Base-by-base conservation (phyloP, 1,284 basidiomycete genomes). In the Tylopilus sp. region DNA sequence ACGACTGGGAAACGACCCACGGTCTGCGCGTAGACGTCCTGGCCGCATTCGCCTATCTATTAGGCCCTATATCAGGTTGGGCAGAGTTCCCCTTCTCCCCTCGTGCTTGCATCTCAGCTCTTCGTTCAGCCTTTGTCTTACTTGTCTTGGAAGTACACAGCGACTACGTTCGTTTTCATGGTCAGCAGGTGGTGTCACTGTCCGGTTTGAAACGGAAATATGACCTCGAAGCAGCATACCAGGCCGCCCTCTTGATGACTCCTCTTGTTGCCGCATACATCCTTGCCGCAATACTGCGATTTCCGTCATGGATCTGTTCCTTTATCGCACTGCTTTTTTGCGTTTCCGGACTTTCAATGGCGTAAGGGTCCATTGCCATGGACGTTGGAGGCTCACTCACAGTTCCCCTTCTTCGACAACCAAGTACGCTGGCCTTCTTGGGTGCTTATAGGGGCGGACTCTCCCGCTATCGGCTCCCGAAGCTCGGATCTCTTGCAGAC, bases 151-250 rank as follows among this genome's bases (percentile, higher is more conserved):
- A 91, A 66, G 91, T 84, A 9, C 78, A 82, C 57, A 89, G 88
- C 58, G 87, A 90, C 68, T 88, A 82, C 59, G 82, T 90, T 55
- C 81, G 88, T 49, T 90, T 89, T 66, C 87, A 89, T 64, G 83
- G 86, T 86, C 51, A 59, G 78, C 38, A 8, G 21, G 21, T 48
- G 8, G n/a, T n/a, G 26, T 41, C 48, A 34, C 28, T 38, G 15
- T 50, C 42, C 41, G 24, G 28, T 43, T n/a, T 21, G 6, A 26
- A 9, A 30, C 53, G n/a, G 56, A 45, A 42, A 41, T 48, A 12
- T 48, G 40, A 41, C 39, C 51, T n/a, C 44, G n/a, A 24, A 50
- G 24, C 56, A 89, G 87, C 86, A 36, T 91, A 90, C 62, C 88
- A 91, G 69, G 87, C 87, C 10, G 87, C 85, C 2, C 73, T 91